phyloP scores from a whole-genome alignment of 2,329 filamentous ascomycete genomes.

The Hypomyces perniciosus region DNA sequence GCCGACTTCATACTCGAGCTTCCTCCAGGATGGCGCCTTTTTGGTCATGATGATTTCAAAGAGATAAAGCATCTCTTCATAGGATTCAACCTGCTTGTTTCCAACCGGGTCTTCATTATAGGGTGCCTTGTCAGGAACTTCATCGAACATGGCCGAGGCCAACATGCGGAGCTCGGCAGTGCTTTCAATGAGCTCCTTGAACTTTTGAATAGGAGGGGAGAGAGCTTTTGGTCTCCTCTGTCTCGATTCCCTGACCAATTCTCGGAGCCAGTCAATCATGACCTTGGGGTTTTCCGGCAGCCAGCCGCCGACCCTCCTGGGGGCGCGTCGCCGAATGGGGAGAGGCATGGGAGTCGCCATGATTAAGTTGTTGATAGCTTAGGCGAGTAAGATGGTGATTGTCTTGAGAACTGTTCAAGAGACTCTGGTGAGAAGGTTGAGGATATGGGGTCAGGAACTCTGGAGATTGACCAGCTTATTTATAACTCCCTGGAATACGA shows the following conservation, averaged over 20 bases:
- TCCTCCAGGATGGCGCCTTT: constrained; percentile 17
- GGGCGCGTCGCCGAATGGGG: background rate
- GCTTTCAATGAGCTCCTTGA: constrained; percentile 14
- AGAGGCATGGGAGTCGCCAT: background rate
- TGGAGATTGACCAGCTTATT: background rate
- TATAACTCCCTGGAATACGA: background rate
- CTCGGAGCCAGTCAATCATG: background rate
- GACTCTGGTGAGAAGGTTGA: background rate
- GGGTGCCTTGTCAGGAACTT: constrained; percentile 18
- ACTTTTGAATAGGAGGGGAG: background rate
- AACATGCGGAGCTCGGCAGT: constrained; percentile 19
- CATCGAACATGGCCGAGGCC: constrained; percentile 18
- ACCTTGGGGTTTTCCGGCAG: constrained; percentile 4
- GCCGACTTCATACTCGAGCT: constrained; percentile 20
- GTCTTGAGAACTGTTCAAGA: background rate
- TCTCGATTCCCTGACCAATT: constrained; percentile 5
- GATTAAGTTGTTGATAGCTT: background rate
- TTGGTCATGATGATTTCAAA: constrained; percentile 15
- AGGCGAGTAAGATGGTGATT: background rate
- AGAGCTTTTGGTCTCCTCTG: background rate
- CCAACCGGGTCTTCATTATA: constrained; percentile 14
- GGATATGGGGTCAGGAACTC: background rate
- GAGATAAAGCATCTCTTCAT: constrained; percentile 18
- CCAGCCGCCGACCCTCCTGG: constrained; percentile 9
- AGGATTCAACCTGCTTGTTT: constrained; percentile 14